These are phyloP conservation scores for Pseudocercospora pini-densiflorae DNA, from an alignment of 2,329 filamentous ascomycete genomes.

Conservation along the genomic window DNA sequence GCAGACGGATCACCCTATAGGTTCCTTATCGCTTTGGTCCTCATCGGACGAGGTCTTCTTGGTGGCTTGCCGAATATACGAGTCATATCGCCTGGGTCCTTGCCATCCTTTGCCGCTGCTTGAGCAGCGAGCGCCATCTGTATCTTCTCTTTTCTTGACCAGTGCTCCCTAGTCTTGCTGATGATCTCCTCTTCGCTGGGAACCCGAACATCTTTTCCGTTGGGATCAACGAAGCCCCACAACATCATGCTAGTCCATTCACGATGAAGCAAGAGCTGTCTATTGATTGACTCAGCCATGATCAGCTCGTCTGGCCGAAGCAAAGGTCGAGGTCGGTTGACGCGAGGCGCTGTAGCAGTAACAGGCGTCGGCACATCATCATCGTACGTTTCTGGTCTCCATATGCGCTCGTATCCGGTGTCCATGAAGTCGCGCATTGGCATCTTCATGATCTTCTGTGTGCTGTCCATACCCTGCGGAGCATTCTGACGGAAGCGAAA, in stretches of 20 bases:
- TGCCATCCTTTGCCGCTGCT: background rate
- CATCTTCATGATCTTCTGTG: slow-evolving; percentile 55
- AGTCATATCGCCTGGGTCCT: background rate
- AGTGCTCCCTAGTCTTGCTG: slow-evolving; percentile 6
- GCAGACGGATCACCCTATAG: background rate
- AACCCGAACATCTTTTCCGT: background rate
- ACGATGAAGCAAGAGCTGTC: slow-evolving; percentile 59
- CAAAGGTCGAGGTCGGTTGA: slow-evolving; percentile 18
- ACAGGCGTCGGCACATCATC: background rate
- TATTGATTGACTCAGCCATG: slow-evolving; percentile 58
- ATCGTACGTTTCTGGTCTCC: slow-evolving; percentile 12
- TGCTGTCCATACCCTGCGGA: slow-evolving; percentile 28
- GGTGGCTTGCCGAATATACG: background rate
- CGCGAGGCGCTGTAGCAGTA: background rate
- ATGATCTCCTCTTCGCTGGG: slow-evolving; percentile 16
- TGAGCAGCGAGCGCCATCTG: background rate
- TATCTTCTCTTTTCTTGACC: slow-evolving; percentile 15
- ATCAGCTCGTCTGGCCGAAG: slow-evolving; percentile 51
- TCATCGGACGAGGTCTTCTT: background rate
- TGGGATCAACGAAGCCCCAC: slow-evolving; percentile 55
- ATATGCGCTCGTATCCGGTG: slow-evolving; percentile 18
- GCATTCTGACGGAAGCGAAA: slow-evolving; percentile 43
- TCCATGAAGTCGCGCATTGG: slow-evolving; percentile 37
- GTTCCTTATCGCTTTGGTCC: background rate
- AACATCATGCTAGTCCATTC: slow-evolving; percentile 62